These are phyloP conservation scores for Pleurotus tuoliensis DNA, from an alignment of 768 basidiomycete species.

Conservation along the genomic window DNA sequence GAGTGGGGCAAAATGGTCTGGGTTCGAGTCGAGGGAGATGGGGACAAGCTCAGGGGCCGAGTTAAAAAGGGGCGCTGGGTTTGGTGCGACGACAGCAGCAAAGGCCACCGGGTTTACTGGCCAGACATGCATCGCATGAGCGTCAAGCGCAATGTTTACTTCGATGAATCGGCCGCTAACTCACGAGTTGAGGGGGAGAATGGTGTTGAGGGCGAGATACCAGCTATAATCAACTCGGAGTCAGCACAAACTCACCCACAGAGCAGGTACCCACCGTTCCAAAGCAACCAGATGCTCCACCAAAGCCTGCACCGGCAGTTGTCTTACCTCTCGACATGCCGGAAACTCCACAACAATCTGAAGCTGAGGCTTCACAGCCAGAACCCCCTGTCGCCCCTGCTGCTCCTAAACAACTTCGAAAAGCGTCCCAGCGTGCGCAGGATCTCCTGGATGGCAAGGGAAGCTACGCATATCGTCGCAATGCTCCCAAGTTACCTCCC, in stretches of 20 bases:
- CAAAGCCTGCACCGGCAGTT: background rate
- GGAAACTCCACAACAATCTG: background rate
- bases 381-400: too few relatives aligned
- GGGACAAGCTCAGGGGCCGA: constrained; percentile 20
- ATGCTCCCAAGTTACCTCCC: constrained; percentile 2
- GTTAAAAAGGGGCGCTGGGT: constrained; percentile 20
- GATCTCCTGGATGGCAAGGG: background rate
- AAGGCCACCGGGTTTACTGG: constrained; percentile 31
- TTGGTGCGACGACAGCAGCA: constrained; percentile 19
- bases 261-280: background rate
- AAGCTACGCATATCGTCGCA: background rate
- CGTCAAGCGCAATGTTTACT: constrained; percentile 25
- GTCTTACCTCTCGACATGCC: background rate
- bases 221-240: background rate
- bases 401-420: background rate
- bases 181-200: constrained; percentile 24
- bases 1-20: constrained; percentile 30
- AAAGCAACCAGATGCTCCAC: background rate
- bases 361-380: background rate
- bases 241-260: background rate
- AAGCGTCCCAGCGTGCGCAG: background rate
- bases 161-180: constrained; percentile 9
- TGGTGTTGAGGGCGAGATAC: background rate
- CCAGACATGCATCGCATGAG: constrained; percentile 21
- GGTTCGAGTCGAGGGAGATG: constrained; percentile 22